Evolutionary conservation across 2,329 filamentous ascomycete species (phyloP), one percentile per base, ranked within the genome.

Genomic region (Botrytis aclada): DNA sequence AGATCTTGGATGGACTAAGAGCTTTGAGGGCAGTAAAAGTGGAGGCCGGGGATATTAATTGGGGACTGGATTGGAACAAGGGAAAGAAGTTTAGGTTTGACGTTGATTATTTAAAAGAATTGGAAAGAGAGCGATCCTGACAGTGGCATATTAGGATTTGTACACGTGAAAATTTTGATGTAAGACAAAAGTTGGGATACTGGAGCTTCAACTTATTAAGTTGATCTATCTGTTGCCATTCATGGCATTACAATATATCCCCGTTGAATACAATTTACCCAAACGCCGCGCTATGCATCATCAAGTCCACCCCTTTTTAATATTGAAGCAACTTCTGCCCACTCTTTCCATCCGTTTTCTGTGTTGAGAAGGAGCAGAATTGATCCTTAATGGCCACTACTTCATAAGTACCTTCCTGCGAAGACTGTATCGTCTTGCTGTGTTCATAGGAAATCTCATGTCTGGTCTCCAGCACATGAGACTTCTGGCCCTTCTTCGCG

Each of bases 331-430:
- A 74, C 72, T 80, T 81, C 63, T 85, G 84, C 76, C 83, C 85
- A 51, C 79, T 78, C 76, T 84, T 87, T 69, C 85, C 85, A 72
- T 86, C 83, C 56, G 86, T 83, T 76, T 89, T 87, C 80, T 91
- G 88, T 74, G 90, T 95, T 63, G 93, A 93, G 82, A 97, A 97
- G 39, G 93, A 91, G 81, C 96, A 99, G 84, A 89, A 97, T 79
- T 90, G 90, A 83, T 99, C 96, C 85, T 97, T 97, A 83, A 99
- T 97, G 18, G 93, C 92, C 43, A 98, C 93, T 29, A 99, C 95
- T 84, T 99, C 96, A 81, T 99, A 99, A 77, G 94, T 97, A 67
- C 96, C 96, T 85, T 98, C 96, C 80, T 97, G 93, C 77, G 92
- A 94, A 39, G 95, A 94, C 78, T 90, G 90, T 78, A 98, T 88